Evolutionary conservation across 352 stramenopile genomes (phyloP).

Genomic region (Hyaloperonospora arabidopsidis): DNA sequence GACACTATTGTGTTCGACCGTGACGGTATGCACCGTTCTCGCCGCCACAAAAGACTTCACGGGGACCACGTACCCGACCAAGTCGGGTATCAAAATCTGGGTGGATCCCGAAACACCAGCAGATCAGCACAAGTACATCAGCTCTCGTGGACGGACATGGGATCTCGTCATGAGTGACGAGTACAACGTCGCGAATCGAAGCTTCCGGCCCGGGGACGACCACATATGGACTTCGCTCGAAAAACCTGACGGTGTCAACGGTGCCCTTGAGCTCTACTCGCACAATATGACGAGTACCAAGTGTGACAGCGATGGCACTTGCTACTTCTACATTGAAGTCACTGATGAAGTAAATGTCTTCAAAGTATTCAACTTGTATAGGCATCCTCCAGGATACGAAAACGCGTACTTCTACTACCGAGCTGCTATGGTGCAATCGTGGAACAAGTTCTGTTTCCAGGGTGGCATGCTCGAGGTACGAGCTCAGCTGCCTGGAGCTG

Average conservation of each 20-base stretch:
- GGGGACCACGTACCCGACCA: constrained; percentile 24
- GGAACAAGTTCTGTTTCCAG: constrained; percentile 94
- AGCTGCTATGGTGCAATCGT: constrained; percentile 86
- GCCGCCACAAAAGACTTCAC: constrained; percentile 9
- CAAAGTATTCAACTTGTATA: constrained; percentile 53
- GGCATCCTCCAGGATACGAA: constrained; percentile 38
- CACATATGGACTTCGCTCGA: constrained; percentile 91
- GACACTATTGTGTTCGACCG: background rate
- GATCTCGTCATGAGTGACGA: constrained; percentile 77
- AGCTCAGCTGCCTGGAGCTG: constrained; percentile 76
- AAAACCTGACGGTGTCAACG: constrained; percentile 89
- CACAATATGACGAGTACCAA: constrained; percentile 59
- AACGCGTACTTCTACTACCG: constrained; percentile 43
- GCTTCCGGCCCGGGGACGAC: constrained; percentile 87
- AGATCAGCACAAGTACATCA: constrained; percentile 29
- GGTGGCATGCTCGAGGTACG: constrained; percentile 89
- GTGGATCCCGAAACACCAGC: constrained; percentile 52
- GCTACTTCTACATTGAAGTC: constrained; percentile 41
- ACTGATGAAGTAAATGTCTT: constrained; percentile 32
- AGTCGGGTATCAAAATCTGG: constrained; percentile 37
- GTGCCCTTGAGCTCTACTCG: constrained; percentile 87
- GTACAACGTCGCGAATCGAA: constrained; percentile 84
- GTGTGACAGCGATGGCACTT: constrained; percentile 41
- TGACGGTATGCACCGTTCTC: background rate
- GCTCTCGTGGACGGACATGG: constrained; percentile 39